Evolutionary conservation across 352 stramenopile species (phyloP), one percentile per base, ranked within the genome.

Genomic region (Globisporangium carolinianum): DNA sequence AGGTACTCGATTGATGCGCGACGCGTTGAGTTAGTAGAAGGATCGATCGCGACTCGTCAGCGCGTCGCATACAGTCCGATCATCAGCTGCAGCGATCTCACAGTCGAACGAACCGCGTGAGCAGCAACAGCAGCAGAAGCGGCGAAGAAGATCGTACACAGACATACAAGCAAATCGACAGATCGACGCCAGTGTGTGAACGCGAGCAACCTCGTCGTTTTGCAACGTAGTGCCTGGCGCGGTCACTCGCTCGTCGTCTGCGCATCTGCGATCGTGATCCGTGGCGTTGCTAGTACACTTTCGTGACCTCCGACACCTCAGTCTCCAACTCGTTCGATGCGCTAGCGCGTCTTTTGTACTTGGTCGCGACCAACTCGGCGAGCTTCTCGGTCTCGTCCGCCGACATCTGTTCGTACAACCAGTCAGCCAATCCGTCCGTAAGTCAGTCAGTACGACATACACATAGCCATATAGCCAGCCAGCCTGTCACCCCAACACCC

Each of bases 331-430:
- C 63, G 45, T 74, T 5, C 69, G 64, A 37, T 55, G 14, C 7
- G 66, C 49, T 8, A 48, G 74, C 73, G 3, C 42, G 35, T 15
- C 65, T 24, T 18, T 58, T 77, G 72, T 87, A 94, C 57, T 91
- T 84, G 7, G 59, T 58, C 12, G 57, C 68, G 38, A 91, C 68
- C 6, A 94, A 61, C 41, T 82, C 63, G 9, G 79, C 65, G n/a
- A 94, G 67, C 58, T 94, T 91, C 32, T 76, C 65, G 9, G 69
- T 75, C 57, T 94, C 81, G 53, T 94, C 81, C 61, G 82, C 61
- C 12, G 83, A 91, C 81, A 94, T 94, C 76, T 91, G 51, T 9
- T 52, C 36, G 60, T 38, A 58, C 15, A 15, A 53, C 50, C 39
- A 43, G 7, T 12, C 39, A 43, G 11, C 39, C 7, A 43, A 43